These are phyloP conservation scores for Clavulina sp. DNA, from an alignment of 768 basidiomycete species.

Conservation along the genomic window DNA sequence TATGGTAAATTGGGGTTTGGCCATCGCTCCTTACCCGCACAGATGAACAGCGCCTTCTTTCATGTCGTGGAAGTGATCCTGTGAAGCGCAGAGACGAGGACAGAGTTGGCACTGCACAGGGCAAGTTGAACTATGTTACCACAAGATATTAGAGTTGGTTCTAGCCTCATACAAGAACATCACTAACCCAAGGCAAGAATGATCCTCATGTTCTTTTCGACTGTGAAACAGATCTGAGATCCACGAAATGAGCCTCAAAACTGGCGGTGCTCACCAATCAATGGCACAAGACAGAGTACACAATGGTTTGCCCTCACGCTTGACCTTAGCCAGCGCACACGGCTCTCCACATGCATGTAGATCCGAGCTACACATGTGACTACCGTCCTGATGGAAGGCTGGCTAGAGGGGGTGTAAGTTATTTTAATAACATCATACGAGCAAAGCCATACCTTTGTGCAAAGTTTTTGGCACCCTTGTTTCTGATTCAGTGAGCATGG, in stretches of 20 bases:
- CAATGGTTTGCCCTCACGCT: not conserved
- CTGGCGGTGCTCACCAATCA: constrained; percentile 6
- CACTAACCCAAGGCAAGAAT: no score
- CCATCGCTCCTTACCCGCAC: constrained; percentile 30
- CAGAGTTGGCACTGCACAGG: constrained; percentile 39
- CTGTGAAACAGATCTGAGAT: constrained; percentile 16
- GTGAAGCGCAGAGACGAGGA: constrained; percentile 31
- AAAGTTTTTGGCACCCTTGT: constrained; percentile 33
- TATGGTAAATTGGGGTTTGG: not conserved
- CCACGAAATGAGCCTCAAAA: not conserved
- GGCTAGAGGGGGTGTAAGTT: constrained; percentile 20
- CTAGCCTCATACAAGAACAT: no score
- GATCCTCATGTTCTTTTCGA: constrained; percentile 27
- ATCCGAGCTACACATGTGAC: not conserved
- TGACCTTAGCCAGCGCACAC: not conserved
- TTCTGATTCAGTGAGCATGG: constrained; percentile 29
- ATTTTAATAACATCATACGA: constrained; percentile 3
- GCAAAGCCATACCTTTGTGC: constrained; percentile 29
- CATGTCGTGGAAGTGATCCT: constrained; percentile 37
- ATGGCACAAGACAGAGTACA: constrained; percentile 26
- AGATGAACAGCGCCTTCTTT: constrained; percentile 27
- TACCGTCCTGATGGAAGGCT: not conserved
- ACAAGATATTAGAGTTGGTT: no score
- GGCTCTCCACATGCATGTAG: not conserved
- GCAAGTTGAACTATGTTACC: no score